phyloP scores from a whole-genome alignment of 768 basidiomycete genomes.

The Leccinum broughii region DNA sequence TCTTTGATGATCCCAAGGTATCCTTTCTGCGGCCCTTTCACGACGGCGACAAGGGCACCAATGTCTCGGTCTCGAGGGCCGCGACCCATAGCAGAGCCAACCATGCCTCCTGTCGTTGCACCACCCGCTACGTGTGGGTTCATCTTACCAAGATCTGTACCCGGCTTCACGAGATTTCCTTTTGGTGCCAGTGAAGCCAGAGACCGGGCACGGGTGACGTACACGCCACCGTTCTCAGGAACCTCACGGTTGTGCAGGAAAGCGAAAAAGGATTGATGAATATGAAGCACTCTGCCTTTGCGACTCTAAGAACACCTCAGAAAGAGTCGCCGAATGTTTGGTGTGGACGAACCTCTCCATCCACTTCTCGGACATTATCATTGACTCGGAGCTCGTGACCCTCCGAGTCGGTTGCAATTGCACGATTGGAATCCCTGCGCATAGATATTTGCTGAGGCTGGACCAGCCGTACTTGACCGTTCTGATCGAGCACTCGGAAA shows the following conservation, averaged over 20 bases:
- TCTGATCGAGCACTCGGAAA: slow-evolving; percentile 95
- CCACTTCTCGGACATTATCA: slow-evolving; percentile 91
- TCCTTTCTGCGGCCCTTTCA: slow-evolving; percentile 89
- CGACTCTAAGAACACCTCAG: slow-evolving; percentile 51
- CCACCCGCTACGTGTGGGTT: slow-evolving; percentile 70
- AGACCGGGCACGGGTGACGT: slow-evolving; percentile 84
- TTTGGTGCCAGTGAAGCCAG: slow-evolving; percentile 87
- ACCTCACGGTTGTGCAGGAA: slow-evolving; percentile 94
- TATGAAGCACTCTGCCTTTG: slow-evolving; percentile 89
- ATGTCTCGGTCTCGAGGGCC: slow-evolving; percentile 83
- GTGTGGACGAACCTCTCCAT: slow-evolving; percentile 67
- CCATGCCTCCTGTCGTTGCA: slow-evolving; percentile 69
- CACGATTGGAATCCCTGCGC: slow-evolving; percentile 76
- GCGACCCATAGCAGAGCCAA: slow-evolving; percentile 77
- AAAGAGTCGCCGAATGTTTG: not conserved
- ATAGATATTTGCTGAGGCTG: slow-evolving; percentile 95
- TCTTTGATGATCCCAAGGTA: slow-evolving; percentile 93
- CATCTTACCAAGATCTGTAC: slow-evolving; percentile 85
- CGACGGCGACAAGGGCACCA: slow-evolving; percentile 73
- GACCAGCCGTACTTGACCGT: slow-evolving; percentile 84
- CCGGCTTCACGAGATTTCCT: slow-evolving; percentile 64
- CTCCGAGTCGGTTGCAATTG: slow-evolving; percentile 88
- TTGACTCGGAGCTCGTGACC: slow-evolving; percentile 83
- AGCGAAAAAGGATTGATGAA: slow-evolving; percentile 90
- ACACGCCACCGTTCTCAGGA: slow-evolving; percentile 89